Percentiles rank a stretch among this genome's conserved stretches.
Conservation (phyloP, 441 rosid species). For the Croton laevigatus region DNA sequence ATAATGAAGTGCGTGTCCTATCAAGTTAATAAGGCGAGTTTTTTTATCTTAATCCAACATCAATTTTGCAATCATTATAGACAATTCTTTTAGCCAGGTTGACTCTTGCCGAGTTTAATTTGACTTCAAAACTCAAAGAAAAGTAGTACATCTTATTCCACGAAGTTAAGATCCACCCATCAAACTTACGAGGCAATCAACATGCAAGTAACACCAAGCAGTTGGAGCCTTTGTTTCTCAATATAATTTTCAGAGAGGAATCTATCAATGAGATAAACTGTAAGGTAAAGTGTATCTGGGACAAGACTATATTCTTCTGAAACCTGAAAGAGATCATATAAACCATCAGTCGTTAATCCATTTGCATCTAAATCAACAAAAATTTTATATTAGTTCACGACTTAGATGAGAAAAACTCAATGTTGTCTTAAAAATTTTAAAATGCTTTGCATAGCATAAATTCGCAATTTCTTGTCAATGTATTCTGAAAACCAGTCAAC, state of each 20-base stretch:
- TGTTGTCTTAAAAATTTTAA: neutral
- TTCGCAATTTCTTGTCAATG: neutral
- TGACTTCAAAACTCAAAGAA: neutral
- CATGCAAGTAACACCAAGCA: slow-evolving; percentile 95
- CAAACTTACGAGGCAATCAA: slow-evolving; percentile 91
- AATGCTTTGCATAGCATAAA: neutral
- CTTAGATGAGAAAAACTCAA: neutral
- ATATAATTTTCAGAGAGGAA: slow-evolving; percentile 67
- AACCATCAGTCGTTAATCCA: slow-evolving; percentile 15
- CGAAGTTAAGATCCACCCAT: slow-evolving; percentile 5
- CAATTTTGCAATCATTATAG: neutral
- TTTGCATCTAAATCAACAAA: slow-evolving; percentile 15
- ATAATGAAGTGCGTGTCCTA: neutral
- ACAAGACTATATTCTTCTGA: slow-evolving; percentile 87
- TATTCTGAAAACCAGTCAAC: neutral
- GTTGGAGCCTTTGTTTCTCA: slow-evolving; percentile 84
- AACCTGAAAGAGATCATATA: slow-evolving; percentile 51
- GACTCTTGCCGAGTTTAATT: neutral
- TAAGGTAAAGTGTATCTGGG: slow-evolving; percentile 91
- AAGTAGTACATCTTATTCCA: slow-evolving; percentile 3
- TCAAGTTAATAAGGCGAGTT: neutral
- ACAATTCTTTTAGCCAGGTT: no score
- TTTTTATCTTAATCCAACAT: neutral
- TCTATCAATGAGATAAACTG: slow-evolving; percentile 87
- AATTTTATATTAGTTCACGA: neutral